phyloP scores from a whole-genome alignment of 768 basidiomycete genomes.

The Leccinum aurantiacum region DNA sequence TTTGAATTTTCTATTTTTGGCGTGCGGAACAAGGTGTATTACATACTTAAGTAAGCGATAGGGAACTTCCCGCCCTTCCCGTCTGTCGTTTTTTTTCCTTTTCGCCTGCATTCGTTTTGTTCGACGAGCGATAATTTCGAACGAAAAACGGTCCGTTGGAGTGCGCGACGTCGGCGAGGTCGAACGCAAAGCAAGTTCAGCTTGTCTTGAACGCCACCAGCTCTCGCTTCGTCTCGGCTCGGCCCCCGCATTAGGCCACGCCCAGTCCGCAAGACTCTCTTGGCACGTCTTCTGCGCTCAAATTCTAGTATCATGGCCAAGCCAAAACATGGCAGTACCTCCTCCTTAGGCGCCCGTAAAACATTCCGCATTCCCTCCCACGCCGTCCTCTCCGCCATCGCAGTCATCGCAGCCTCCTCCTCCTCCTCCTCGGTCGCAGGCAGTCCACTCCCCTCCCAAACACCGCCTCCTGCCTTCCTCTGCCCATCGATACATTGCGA shows the following conservation, averaged over 20 bases:
- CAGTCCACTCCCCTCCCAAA: constrained; percentile 39
- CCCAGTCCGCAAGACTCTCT: constrained; percentile 36
- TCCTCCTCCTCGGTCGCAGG: constrained; percentile 45
- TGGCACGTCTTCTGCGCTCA: constrained; percentile 37
- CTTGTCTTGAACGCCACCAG: background rate
- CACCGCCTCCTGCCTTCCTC: constrained; percentile 55
- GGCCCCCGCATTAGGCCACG: constrained; percentile 32
- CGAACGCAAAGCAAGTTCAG: background rate
- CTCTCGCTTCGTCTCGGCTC: constrained; percentile 7
- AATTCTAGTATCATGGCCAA: constrained; percentile 49
- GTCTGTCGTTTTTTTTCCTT: constrained; percentile 1
- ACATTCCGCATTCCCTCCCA: constrained; percentile 42
- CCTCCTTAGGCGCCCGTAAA: constrained; percentile 2
- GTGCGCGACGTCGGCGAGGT: background rate
- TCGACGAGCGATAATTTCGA: background rate
- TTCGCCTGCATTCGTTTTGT: background rate
- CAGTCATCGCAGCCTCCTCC: constrained; percentile 48
- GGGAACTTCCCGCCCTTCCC: constrained; percentile 9
- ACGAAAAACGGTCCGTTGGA: background rate
- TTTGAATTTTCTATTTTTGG: constrained; percentile 17
- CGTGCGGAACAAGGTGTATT: constrained; percentile 14
- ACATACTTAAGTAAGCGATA: constrained; percentile 21
- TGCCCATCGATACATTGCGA: constrained; percentile 48
- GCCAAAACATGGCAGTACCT: constrained; percentile 42
- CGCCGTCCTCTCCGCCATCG: constrained; percentile 54